phyloP scores from a whole-genome alignment of 73 alveolate species.

The Blepharisma japonicum region DNA sequence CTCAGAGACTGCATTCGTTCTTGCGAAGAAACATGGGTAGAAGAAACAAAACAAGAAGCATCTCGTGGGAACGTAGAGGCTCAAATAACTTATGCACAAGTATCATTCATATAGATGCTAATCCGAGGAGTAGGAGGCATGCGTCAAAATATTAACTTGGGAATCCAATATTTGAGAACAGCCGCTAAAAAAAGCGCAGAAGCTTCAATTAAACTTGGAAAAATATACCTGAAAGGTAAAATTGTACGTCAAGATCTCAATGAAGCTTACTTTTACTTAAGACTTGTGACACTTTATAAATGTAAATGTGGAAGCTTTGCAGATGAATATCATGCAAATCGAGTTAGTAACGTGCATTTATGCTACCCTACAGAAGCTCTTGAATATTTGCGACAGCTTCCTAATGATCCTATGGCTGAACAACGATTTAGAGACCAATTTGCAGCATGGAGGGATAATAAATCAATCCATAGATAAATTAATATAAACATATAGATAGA shows the following conservation, averaged over 20 bases:
- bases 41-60: slow-evolving; percentile 27
- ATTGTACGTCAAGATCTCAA: slow-evolving; percentile 1
- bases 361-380: slow-evolving; percentile 31
- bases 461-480: no score
- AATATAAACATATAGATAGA: no score
- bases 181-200: slow-evolving; percentile 23
- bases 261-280: slow-evolving; percentile 23
- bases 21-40: slow-evolving; percentile 29
- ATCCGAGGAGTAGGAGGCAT: slow-evolving; percentile 14
- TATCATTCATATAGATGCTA: slow-evolving; percentile 7
- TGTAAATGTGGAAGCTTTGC: slow-evolving; percentile 34
- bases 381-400: not conserved
- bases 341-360: slow-evolving; percentile 26
- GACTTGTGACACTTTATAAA: slow-evolving; percentile 22
- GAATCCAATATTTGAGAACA: not conserved
- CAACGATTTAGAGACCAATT: slow-evolving; percentile 11
- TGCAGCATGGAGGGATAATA: not conserved
- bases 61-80: slow-evolving; percentile 8
- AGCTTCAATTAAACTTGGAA: slow-evolving; percentile 22
- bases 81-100: slow-evolving; percentile 25
- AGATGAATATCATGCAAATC: slow-evolving; percentile 1
- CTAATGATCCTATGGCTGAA: slow-evolving; percentile 20
- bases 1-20: slow-evolving; percentile 17
- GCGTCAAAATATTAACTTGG: slow-evolving; percentile 22
- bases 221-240: slow-evolving; percentile 30